Percentiles rank a stretch among this genome's conserved stretches.
Evolutionary conservation across 768 basidiomycete genomes (phyloP).

Genomic region (Suillus americanus): DNA sequence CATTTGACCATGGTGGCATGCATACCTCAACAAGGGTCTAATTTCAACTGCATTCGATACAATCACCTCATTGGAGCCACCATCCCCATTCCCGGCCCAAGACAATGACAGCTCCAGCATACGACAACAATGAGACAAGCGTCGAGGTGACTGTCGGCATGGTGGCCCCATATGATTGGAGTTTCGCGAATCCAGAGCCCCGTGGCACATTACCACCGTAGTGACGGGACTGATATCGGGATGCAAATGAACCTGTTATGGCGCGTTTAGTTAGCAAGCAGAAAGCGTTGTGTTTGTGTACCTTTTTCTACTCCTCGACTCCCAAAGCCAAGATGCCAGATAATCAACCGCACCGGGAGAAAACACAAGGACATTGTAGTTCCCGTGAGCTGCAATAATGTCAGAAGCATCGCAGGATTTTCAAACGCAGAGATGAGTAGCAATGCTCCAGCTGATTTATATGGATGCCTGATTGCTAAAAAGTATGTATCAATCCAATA

Average conservation of each 20-base stretch:
- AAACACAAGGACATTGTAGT: neutral
- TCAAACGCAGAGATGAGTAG: neutral
- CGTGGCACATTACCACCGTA: constrained; percentile 7
- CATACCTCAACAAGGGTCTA: neutral
- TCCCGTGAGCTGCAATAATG: too few relatives aligned
- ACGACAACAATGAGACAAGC: neutral
- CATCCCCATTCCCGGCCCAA: neutral
- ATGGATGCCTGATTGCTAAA: constrained; percentile 3
- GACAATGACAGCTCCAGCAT: neutral
- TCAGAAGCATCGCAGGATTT: neutral
- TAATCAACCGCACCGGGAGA: neutral
- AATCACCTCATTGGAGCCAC: neutral
- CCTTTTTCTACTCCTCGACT: neutral
- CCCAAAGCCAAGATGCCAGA: neutral
- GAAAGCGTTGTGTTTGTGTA: neutral
- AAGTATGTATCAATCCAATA: neutral
- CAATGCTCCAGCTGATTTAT: neutral
- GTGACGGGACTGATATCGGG: constrained; percentile 6
- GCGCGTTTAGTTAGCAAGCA: neutral
- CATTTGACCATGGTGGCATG: neutral
- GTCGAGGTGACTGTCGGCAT: too few relatives aligned
- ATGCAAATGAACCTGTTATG: constrained; percentile 4
- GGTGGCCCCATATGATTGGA: constrained; percentile 9
- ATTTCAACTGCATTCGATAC: neutral
- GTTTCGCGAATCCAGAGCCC: constrained; percentile 2